Evolutionary conservation across 202 grass and related monocot genomes (phyloP), one percentile per base, ranked within the genome.

Genomic region (Elaeis oleifera): DNA sequence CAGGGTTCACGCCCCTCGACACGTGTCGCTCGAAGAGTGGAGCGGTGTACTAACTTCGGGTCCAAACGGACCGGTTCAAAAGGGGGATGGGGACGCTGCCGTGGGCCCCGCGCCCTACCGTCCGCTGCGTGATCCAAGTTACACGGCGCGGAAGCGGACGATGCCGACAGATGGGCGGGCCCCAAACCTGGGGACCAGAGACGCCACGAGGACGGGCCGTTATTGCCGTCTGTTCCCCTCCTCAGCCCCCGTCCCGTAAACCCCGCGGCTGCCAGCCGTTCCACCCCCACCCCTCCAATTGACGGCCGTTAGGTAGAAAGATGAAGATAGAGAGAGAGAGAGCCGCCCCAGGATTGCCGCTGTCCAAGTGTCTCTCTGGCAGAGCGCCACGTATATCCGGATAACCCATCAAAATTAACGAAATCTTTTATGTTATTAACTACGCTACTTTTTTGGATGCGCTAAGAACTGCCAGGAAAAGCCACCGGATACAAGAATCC

Each of bases 121-220:
- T 1, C 36, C 36, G 36, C 16, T 60, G 15, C 58, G 27, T 31
- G 58, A 60, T 60, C 58, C 58, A 60, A 60, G 58, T 60, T 60
- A 60, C 27, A 36, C 58, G 58, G 58, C 58, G 58, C 24, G 4
- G 15, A 36, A 36, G 26, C 17, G 27, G 58, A 24, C 25, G 58
- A 17, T 60, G 27, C 24, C 58, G 27, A 60, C 58, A 60, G 58
- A 29, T 60, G 58, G 58, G 4, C 17, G 58, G 58, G 27, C 36
- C 36, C 36, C 32, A 26, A 14, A 24, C 23, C 57, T 31, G 1
- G 5, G 9, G 11, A 13, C 36, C 9, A 0, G 36, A 44, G 36
- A 44, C 8, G 1, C 36, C 36, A 14, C 36, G 36, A 13, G 36
- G 36, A 29, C 58, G n/a, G 27, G 17, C 16, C 25, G 25, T 60